Conservation (phyloP, 1,139 yeast species). For the Debaryomyces coudertii region DNA sequence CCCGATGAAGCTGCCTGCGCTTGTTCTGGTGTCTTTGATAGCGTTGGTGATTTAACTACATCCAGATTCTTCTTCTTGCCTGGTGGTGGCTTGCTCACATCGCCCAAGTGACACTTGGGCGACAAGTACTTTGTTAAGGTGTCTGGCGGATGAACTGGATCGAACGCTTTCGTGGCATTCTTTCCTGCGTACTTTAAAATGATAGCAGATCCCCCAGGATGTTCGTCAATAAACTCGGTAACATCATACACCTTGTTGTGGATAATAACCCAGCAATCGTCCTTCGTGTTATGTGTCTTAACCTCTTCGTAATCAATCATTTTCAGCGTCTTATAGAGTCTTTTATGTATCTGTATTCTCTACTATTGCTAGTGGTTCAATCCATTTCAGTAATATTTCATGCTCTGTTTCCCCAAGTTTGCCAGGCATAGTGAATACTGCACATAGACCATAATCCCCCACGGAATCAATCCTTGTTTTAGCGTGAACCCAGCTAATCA, state of each 20-base stretch:
- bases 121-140: slow-evolving; percentile 56
- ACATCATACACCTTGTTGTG: slow-evolving; percentile 57
- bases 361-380: neutral
- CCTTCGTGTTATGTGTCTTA: slow-evolving; percentile 36
- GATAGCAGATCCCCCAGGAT: slow-evolving; percentile 58
- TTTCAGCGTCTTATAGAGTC: neutral
- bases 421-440: neutral
- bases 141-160: slow-evolving; percentile 84
- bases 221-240: slow-evolving; percentile 49
- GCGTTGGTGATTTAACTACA: slow-evolving; percentile 6
- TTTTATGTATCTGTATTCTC: neutral
- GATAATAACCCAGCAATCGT: slow-evolving; percentile 60
- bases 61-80: slow-evolving; percentile 9
- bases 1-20: neutral
- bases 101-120: slow-evolving; percentile 36
- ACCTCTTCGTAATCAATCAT: slow-evolving; percentile 32
- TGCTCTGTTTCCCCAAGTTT: neutral
- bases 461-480: too few relatives aligned
- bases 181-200: slow-evolving; percentile 58
- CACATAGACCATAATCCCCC: neutral
- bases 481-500: neutral
- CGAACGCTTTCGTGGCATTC: slow-evolving; percentile 63
- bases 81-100: slow-evolving; percentile 28
- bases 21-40: slow-evolving; percentile 7
- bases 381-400: neutral